Evolutionary conservation across 352 stramenopile genomes (phyloP), one percentile per base, ranked within the genome.

Genomic region (Aphanomyces invadans): DNA sequence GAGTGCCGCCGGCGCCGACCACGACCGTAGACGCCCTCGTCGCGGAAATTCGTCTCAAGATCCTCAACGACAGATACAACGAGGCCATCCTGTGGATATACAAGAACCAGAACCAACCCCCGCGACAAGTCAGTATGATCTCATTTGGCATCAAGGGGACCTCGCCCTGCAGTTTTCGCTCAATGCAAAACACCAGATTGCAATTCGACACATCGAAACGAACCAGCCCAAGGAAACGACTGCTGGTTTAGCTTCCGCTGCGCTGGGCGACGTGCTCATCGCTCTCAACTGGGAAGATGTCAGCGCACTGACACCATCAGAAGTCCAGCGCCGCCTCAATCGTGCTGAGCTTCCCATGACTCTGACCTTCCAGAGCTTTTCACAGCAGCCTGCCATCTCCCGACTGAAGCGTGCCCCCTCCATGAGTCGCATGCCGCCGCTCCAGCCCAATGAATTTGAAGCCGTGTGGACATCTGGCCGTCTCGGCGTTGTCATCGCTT

Each of bases 261-360:
- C 45, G 17, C 17, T 42, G 2, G 38, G 38, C 25, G 60, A 67
- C 26, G 42, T 67, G 21, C 60, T 67, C 25, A 26, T 67, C 3
- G 60, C 60, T 10, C 48, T 67, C 33, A 67, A 67, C 38, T 67
- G 60, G 60, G 60, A 67, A 26, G 60, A 67, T 25, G 48, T 49
- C 17, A 67, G 19, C 17, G 10, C 26, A 11, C 21, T 67, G 21
- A 44, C 28, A 9, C 25, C 38, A 17, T 39, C n/a, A 5, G 38
- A 57, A 2, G 60, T 67, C 10, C 48, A 67, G 25, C 2, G 19
- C 11, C 42, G 60, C 3, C 49, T 67, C 19, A 67, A 51, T 28
- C 28, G 45, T 7, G 38, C 38, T 4, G 60, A 67, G 2, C 23
- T 67, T 15, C 60, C 60, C 19, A n/a, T 67, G 17, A 67, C 60